Conservation (phyloP, 345 rosid genomes). For the Tarenaya hassleriana region DNA sequence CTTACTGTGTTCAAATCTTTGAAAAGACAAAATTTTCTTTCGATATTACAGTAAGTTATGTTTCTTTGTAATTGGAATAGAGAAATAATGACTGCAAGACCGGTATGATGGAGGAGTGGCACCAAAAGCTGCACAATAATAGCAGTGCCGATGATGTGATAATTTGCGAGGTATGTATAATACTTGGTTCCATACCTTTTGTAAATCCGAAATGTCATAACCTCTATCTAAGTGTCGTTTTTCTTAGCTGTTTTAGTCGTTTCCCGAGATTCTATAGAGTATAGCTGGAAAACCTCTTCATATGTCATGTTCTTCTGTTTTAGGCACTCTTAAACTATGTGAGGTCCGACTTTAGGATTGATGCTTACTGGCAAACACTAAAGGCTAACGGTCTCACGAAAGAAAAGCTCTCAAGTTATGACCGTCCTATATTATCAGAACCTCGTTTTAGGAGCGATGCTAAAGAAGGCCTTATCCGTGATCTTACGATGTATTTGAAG, state of each 20-base stretch:
- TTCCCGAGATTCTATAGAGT: neutral
- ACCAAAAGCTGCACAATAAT: conserved; percentile 95
- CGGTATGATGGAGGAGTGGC: conserved; percentile 99
- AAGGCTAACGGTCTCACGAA: conserved; percentile 83
- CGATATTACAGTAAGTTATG: neutral
- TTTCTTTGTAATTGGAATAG: conserved; percentile 25
- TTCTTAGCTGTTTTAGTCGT: conserved; percentile 7
- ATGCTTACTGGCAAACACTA: conserved; percentile 86
- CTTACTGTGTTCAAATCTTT: conserved; percentile 14
- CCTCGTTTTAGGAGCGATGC: conserved; percentile 75
- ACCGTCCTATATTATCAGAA: conserved; percentile 78
- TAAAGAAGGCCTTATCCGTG: conserved; percentile 76
- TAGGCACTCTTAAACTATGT: conserved; percentile 89
- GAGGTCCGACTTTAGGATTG: conserved; percentile 59
- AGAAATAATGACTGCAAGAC: conserved; percentile 92
- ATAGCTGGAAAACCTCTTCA: conserved; percentile 16
- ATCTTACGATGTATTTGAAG: conserved; percentile 86
- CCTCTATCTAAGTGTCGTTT: neutral
- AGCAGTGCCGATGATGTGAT: conserved; percentile 96
- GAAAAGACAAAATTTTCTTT: neutral
- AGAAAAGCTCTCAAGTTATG: conserved; percentile 88
- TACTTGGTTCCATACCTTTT: neutral
- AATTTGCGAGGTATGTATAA: conserved; percentile 73
- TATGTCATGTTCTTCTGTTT: conserved; percentile 21
- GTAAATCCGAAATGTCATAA: conserved; percentile 1